phyloP scores from a whole-genome alignment of 1,139 yeast species.

The Lodderomyces theae region DNA sequence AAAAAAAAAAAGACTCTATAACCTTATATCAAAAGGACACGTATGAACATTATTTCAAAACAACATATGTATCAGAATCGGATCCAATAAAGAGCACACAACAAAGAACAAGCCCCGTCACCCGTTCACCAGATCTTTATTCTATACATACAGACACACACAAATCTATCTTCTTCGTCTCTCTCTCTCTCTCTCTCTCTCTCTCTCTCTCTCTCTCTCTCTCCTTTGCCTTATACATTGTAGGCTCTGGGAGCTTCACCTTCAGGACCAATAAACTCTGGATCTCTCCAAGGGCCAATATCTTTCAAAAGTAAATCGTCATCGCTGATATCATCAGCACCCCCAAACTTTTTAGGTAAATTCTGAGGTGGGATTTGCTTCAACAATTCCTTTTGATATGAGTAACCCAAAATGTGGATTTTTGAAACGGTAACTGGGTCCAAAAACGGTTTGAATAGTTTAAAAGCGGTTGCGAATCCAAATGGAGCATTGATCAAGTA shows the following conservation, averaged over 20 bases:
- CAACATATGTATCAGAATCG: too few relatives aligned
- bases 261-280: constrained; percentile 78
- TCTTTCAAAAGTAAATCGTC: constrained; percentile 88
- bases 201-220: not conserved
- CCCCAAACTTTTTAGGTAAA: constrained; percentile 90
- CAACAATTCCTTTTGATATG: constrained; percentile 76
- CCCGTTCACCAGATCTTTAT: too few relatives aligned
- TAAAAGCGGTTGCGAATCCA: constrained; percentile 93
- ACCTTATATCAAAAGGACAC: too few relatives aligned
- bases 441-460: constrained; percentile 84
- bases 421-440: constrained; percentile 98
- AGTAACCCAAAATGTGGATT: constrained; percentile 80
- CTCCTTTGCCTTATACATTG: constrained; percentile 11
- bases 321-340: constrained; percentile 61
- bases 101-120: too few relatives aligned
- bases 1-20: too few relatives aligned
- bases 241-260: constrained; percentile 75
- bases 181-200: not conserved
- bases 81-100: too few relatives aligned
- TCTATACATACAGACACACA: too few relatives aligned
- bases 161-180: too few relatives aligned
- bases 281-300: constrained; percentile 96
- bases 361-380: constrained; percentile 93
- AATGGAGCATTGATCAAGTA: constrained; percentile 95
- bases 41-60: too few relatives aligned